Base-by-base conservation (phyloP, 2,329 filamentous ascomycete species). In the Diaporthe vexans region DNA sequence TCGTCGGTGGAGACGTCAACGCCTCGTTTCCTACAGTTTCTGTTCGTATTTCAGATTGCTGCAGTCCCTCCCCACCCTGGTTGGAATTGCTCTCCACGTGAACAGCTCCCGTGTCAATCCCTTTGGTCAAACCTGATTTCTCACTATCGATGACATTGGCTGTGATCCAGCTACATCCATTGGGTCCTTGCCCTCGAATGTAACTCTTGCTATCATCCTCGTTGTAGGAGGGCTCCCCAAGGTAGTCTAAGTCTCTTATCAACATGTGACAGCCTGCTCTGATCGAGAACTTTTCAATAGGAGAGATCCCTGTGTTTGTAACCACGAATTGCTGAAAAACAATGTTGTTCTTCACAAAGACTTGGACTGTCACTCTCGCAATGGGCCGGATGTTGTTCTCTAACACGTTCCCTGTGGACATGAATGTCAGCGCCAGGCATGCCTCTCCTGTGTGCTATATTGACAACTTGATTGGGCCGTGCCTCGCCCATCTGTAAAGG, bases 311-410 rank as follows among this genome's bases (percentile, higher is more conserved):
- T 8, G 13, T 21, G n/a, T 71, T 71, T 15, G 8, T n/a, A 9
- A 71, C 9, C 15, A 71, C 69, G 37, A 51, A 10, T 9, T 71
- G 69, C 56, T 71, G 69, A 1, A 71, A 48, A 15, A 61, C 43
- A 15, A 35, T 26, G 15, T 61, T 71, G 13, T 61, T 46, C n/a
- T 71, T 46, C 8, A 61, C 29, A 17, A 71, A 21, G 40, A 56
- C 52, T 40, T 71, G 69, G 21, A 13, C 51, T 4, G 69, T 52
- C 8, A 59, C 19, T 2, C 7, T 59, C 6, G 17, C 57, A 40
- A 37, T 11, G 35, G 10, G 35, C 35, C n/a, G 37, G 5, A 40
- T 24, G 7, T 13, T 5, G 6, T 11, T 3, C 24, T 37, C 29
- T 13, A 21, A 17, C 1, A 17, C 13, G 4, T 37, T 19, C 57